Conservation (phyloP, 495 filamentous ascomycete species). For the Lophium mytilinum region DNA sequence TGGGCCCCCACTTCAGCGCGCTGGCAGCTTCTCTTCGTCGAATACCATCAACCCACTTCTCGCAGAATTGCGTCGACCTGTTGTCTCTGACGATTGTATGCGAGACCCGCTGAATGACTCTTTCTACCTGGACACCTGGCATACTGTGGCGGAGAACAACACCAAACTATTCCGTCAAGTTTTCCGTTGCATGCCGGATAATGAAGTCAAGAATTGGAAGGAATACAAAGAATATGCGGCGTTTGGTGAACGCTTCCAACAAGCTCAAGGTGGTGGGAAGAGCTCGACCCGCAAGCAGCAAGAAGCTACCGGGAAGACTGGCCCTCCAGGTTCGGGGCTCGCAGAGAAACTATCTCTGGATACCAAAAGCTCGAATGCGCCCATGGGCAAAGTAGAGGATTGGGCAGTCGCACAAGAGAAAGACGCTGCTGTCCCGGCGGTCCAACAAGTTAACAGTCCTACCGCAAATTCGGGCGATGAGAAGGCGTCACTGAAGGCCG, state of each 20-base stretch:
- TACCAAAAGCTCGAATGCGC: slow-evolving; percentile 36
- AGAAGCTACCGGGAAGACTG: slow-evolving; percentile 19
- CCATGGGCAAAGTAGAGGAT: slow-evolving; percentile 37
- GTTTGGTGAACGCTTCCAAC: slow-evolving; percentile 71
- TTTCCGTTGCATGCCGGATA: slow-evolving; percentile 95
- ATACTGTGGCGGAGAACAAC: slow-evolving; percentile 83
- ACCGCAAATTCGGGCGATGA: slow-evolving; percentile 30
- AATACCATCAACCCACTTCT: slow-evolving; percentile 49
- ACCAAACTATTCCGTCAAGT: slow-evolving; percentile 87
- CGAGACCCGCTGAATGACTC: slow-evolving; percentile 70
- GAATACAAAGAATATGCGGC: slow-evolving; percentile 83
- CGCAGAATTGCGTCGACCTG: slow-evolving; percentile 57
- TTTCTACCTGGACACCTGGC: slow-evolving; percentile 86
- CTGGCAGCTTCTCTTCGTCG: slow-evolving; percentile 36
- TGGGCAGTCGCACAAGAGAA: slow-evolving; percentile 33
- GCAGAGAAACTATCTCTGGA: slow-evolving; percentile 24
- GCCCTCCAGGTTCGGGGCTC: slow-evolving; percentile 28
- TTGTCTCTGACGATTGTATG: slow-evolving; percentile 63
- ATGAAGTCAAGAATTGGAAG: slow-evolving; percentile 85
- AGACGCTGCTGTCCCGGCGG: neutral
- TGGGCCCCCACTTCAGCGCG: slow-evolving; percentile 48
- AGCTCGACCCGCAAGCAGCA: slow-evolving; percentile 28
- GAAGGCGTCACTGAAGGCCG: slow-evolving; percentile 27
- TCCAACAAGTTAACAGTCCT: slow-evolving; percentile 2
- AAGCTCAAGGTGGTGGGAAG: slow-evolving; percentile 40